Evolutionary conservation across 306 rosid species (phyloP), one percentile per base, ranked within the genome.

Genomic region (Quercus rubra): DNA sequence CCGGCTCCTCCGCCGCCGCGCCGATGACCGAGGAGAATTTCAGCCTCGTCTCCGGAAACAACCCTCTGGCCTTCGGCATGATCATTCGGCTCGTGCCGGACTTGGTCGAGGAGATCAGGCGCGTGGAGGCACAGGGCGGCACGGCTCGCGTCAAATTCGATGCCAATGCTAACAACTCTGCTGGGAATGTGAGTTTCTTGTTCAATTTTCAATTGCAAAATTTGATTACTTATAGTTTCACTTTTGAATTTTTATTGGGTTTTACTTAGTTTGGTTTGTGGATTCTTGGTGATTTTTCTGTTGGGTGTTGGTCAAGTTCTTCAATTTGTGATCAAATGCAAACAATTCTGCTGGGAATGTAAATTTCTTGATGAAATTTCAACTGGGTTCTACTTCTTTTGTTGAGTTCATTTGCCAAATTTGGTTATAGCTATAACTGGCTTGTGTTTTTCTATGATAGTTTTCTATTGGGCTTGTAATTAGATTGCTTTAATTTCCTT

Each of bases 31-130:
- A 95, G 83, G 99, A 95, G 88, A 84, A 81, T 3, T 95, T 93
- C 83, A 91, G 77, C 79, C 81, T 95, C 3, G 89, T 90, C 15
- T 33, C 98, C 21, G 98, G 99, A 6, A 86, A 52, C 51, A 85
- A 92, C 66, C 88, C 99, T 3, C 87, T 84, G n/a, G 91, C 94
- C 12, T 95, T 92, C 84, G 87, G 90, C 10, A 90, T 93, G 97
- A 91, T 93, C 77, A 95, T 95, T 71, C 82, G 89, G 35, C 81
- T 95, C 41, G 93, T 89, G 8, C 99, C 99, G 2, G 91, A 93
- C 84, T 88, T 93, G 82, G 91, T 91, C 14, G 98, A 95, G 25
- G 98, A 93, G 93, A 93, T 95, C 96, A 93, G 81, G 89, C 99
- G 99, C 78, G 86, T 88, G 64, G 99, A 95, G 78, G 86, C 94